Evolutionary conservation across 495 filamentous ascomycete species (phyloP).

Genomic region (Hapsidospora chrysogenum): DNA sequence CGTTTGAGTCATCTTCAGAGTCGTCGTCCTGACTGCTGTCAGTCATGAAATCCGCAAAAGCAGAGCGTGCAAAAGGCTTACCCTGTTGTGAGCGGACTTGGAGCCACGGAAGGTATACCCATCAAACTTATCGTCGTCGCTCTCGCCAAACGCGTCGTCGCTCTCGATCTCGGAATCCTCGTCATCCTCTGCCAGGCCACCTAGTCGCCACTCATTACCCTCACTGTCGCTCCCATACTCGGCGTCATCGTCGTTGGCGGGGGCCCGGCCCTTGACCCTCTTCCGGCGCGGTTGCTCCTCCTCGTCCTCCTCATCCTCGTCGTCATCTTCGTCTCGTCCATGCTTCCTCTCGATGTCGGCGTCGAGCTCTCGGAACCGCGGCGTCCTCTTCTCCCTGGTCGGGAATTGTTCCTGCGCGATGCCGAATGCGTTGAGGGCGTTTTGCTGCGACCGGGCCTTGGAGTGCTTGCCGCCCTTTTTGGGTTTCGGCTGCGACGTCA

Average conservation of each 20-base stretch:
- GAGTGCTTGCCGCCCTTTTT: constrained; percentile 24
- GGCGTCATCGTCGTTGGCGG: constrained; percentile 26
- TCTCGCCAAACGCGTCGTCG: constrained; percentile 84
- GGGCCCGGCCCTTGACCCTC: constrained; percentile 22
- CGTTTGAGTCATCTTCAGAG: constrained; percentile 38
- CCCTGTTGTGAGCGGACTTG: constrained; percentile 18
- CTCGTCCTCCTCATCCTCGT: constrained; percentile 33
- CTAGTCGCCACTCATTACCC: constrained; percentile 71
- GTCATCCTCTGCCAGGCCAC: constrained; percentile 52
- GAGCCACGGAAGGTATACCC: constrained; percentile 55
- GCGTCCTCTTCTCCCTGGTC: constrained; percentile 16
- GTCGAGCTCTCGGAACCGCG: constrained; percentile 26
- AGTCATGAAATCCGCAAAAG: constrained; percentile 35
- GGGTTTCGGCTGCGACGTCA: constrained; percentile 27
- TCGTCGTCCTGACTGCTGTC: constrained; percentile 30
- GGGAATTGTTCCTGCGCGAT: constrained; percentile 51
- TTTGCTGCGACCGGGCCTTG: constrained; percentile 26
- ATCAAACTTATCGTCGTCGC: constrained; percentile 70
- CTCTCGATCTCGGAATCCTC: constrained; percentile 77
- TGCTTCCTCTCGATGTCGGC: constrained; percentile 19
- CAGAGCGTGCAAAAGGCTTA: constrained; percentile 13
- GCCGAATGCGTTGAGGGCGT: constrained; percentile 66
- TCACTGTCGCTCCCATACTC: constrained; percentile 67
- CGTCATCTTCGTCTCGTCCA: constrained; percentile 30
- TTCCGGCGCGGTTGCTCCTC: constrained; percentile 33